phyloP scores from a whole-genome alignment of 2,329 filamentous ascomycete genomes.

The Pestalotiopsis sp. region DNA sequence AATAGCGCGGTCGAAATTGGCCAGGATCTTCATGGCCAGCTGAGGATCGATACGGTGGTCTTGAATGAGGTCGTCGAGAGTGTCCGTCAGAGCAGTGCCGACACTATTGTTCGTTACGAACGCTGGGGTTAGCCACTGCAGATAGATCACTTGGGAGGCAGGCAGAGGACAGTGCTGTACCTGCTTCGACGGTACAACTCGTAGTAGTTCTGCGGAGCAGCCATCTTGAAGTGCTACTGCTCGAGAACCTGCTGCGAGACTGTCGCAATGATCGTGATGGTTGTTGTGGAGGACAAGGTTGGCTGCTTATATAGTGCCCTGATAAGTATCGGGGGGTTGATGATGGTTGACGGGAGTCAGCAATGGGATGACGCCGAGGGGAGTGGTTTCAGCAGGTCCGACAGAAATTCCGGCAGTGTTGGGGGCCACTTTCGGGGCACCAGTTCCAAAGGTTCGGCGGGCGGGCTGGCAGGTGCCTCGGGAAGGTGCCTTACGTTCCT shows the following conservation, averaged over 20 bases:
- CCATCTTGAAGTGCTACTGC: conserved; percentile 27
- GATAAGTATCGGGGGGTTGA: neutral
- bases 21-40: conserved; percentile 96
- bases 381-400: neutral
- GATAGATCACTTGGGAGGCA: conserved; percentile 11
- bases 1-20: conserved; percentile 92
- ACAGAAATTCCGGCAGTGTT: neutral
- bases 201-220: conserved; percentile 68
- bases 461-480: neutral
- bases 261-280: conserved; percentile 3
- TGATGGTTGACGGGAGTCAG: conserved; percentile 11
- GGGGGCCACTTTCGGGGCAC: neutral
- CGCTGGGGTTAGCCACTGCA: conserved; percentile 24
- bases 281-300: conserved; percentile 15
- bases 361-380: neutral
- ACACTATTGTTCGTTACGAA: conserved; percentile 65
- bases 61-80: conserved; percentile 94
- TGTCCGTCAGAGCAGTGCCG: conserved; percentile 90
- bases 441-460: neutral
- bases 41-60: conserved; percentile 95
- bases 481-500: neutral
- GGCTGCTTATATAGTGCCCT: conserved; percentile 14
- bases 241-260: conserved; percentile 5
- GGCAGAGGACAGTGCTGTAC: conserved; percentile 53
- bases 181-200: conserved; percentile 98